Base-by-base conservation (phyloP, 2,329 filamentous ascomycete species). In the Colletotrichum noveboracense region DNA sequence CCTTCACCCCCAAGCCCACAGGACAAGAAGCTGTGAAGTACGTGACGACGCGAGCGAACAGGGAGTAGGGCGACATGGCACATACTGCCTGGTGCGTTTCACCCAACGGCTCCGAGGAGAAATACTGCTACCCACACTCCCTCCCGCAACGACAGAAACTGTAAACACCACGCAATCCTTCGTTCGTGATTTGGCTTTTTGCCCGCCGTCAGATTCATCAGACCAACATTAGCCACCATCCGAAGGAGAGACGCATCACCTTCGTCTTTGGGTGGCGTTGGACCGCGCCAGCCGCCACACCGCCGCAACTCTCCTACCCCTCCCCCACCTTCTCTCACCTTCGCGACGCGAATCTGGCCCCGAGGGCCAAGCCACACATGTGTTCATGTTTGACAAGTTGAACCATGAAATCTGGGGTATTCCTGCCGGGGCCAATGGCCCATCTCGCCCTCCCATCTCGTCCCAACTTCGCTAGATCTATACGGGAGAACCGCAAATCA, bases 261-360 rank as follows among this genome's bases (percentile, higher is more conserved):
- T 24, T 58, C 55, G 55, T 58, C 55, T 28, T 30, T 24, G 43
- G n/a, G 43, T 52, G 43, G 43, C 43, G 43, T 52, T 52, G 43
- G 43, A 21, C 43, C 43, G 43, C n/a, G 14, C 61, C 52, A 38
- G 16, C 64, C 70, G n/a, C 43, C 55, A 34, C 30, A 55, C 52
- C 21, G 30, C 60, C 69, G 38, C 60, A 21, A 38, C 48, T 52
- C 32, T 30, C 48, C 24, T 16, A 24, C 21, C 24, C 18, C 8
- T 14, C 48, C 69, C 32, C 32, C 6, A 14, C 13, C 56, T 62
- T 5, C 24, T 26, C 14, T 38, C 16, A 12, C 58, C 32, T 58
- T 74, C 71, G 71, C 71, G 71, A 70, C 71, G 71, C 71, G 71
- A 74, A 67, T 18, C 34, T 62, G 38, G 8, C 48, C 66, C 71